Percentiles rank a stretch among this genome's conserved stretches.
Evolutionary conservation across 1,139 yeast genomes (phyloP).

Genomic region (Arxiozyma slooffiae): DNA sequence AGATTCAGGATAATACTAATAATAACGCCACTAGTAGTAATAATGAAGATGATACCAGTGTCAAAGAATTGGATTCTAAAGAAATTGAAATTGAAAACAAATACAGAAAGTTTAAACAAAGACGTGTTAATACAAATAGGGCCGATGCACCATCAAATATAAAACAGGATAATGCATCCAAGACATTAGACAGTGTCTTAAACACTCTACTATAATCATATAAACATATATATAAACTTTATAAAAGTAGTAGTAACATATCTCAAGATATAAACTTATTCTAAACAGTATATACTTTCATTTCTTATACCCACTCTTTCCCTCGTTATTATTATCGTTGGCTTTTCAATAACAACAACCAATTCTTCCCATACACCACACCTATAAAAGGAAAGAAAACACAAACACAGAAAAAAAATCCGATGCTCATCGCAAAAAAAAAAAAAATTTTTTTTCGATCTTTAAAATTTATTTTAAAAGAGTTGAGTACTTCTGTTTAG

Average conservation of each 20-base stretch:
- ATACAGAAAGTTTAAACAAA: slow-evolving; percentile 48
- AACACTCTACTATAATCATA: slow-evolving; percentile 20
- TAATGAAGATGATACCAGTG: slow-evolving; percentile 15
- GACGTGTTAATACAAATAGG: slow-evolving; percentile 53
- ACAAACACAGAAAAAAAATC: background rate
- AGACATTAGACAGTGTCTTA: slow-evolving; percentile 36
- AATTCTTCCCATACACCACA: too few species aligned
- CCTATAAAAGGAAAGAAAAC: background rate
- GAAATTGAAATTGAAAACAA: slow-evolving; percentile 27
- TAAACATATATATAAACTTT: background rate
- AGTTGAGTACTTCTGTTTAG: background rate
- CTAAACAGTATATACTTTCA: background rate
- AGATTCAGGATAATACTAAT: background rate
- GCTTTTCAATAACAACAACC: background rate
- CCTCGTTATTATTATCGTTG: slow-evolving; percentile 2
- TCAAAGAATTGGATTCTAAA: slow-evolving; percentile 15
- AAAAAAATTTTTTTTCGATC: slow-evolving; percentile 1
- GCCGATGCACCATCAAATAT: slow-evolving; percentile 45
- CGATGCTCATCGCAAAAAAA: slow-evolving; percentile 6
- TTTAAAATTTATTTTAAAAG: background rate
- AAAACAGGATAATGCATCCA: slow-evolving; percentile 33
- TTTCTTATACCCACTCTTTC: background rate
- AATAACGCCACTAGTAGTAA: slow-evolving; percentile 14
- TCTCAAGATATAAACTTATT: background rate
- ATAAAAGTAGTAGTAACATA: background rate